Percentiles rank a stretch among this genome's conserved stretches.
Conservation (phyloP, 345 rosid genomes). For the Cardamine occulta region DNA sequence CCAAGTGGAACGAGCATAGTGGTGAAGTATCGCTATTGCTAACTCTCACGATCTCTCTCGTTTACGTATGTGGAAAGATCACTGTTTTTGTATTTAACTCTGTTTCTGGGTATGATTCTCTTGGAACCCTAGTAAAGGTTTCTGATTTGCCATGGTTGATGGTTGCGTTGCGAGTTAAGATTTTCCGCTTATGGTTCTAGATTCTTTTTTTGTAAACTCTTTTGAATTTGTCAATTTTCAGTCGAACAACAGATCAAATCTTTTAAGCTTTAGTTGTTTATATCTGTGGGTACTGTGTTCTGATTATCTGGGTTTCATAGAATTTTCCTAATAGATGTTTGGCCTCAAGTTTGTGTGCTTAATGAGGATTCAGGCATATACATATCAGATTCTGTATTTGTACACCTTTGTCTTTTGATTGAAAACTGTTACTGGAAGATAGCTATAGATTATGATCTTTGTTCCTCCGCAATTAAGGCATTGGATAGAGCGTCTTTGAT, state of each 20-base stretch:
- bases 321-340: not conserved
- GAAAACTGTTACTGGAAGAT: not conserved
- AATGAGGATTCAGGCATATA: not conserved
- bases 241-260: not conserved
- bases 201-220: conserved; percentile 11
- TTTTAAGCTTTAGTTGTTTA: not conserved
- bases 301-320: not conserved
- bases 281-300: not conserved
- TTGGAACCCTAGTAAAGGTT: conserved; percentile 19
- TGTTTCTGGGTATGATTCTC: conserved; percentile 11
- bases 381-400: not conserved
- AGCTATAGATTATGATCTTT: not conserved
- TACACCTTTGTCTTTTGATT: not conserved
- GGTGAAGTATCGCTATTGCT: conserved; percentile 7
- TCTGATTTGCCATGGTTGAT: conserved; percentile 3
- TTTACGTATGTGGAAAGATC: conserved; percentile 19
- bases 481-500: not conserved
- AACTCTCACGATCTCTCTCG: conserved; percentile 9
- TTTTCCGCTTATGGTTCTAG: conserved; percentile 2
- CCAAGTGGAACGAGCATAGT: conserved; percentile 18
- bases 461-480: not conserved
- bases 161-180: not conserved
- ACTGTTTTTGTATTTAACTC: not conserved
- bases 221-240: conserved; percentile 4
- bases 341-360: not conserved